These are phyloP conservation scores for Nitzschia palea DNA, from an alignment of 108 stramenopile species.

Conservation along the genomic window DNA sequence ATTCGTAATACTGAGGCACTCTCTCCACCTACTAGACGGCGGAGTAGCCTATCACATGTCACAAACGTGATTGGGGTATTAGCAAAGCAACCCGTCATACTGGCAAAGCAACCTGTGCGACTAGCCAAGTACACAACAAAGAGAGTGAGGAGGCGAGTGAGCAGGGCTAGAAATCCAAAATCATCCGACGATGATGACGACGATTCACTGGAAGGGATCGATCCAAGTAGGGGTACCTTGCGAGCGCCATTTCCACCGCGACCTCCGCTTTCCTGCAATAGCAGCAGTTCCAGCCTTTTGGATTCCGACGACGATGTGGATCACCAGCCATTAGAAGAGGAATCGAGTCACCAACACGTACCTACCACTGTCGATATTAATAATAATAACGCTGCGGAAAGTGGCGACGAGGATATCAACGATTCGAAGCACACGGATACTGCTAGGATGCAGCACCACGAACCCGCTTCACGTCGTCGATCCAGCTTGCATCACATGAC, in stretches of 20 bases:
- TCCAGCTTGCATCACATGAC: slow-evolving; percentile 6
- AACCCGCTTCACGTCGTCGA: background rate
- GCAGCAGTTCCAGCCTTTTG: background rate
- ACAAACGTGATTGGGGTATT: slow-evolving; percentile 5
- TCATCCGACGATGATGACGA: slow-evolving; percentile 5
- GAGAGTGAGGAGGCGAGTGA: slow-evolving; percentile 8
- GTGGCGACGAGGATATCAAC: background rate
- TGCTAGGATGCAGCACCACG: background rate
- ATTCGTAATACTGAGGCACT: background rate
- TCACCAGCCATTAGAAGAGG: background rate
- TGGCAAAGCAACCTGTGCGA: slow-evolving; percentile 4
- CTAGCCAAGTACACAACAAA: slow-evolving; percentile 7
- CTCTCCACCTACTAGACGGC: background rate
- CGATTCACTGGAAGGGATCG: slow-evolving; percentile 1
- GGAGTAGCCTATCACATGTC: slow-evolving; percentile 6
- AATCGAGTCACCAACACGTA: background rate
- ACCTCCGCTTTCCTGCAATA: background rate
- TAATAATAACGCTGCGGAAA: background rate
- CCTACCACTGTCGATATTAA: background rate
- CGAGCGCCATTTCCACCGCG: background rate
- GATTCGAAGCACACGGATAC: background rate
- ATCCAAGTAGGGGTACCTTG: background rate
- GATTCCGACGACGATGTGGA: background rate
- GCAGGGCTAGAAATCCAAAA: background rate
- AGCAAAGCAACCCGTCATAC: slow-evolving; percentile 10